phyloP scores from a whole-genome alignment of 371 early-diverging fungal species.

The Blakeslea trispora region DNA sequence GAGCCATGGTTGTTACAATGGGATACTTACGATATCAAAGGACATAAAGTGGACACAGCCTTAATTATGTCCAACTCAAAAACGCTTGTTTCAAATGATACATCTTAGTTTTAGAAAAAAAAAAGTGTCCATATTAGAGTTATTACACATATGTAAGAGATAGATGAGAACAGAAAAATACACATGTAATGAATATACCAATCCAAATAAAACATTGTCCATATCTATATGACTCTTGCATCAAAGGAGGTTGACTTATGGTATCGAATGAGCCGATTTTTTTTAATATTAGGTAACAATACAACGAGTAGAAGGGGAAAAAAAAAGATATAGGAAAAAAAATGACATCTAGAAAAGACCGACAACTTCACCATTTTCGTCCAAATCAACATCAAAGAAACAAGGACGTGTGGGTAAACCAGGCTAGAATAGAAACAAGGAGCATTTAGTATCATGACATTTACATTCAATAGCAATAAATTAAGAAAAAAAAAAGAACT shows the following conservation, averaged over 20 bases:
- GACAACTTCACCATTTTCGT: conserved; percentile 81
- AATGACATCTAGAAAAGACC: conserved; percentile 78
- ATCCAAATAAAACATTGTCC: too few relatives aligned
- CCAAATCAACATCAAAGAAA: conserved; percentile 96
- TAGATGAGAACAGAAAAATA: too few relatives aligned
- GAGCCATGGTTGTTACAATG: conserved; percentile 41
- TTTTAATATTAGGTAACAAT: too few relatives aligned
- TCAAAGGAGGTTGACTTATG: too few relatives aligned
- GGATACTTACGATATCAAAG: conserved; percentile 39
- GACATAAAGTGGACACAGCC: conserved; percentile 31
- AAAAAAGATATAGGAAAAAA: not conserved
- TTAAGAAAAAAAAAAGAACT: not conserved
- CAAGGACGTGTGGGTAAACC: conserved; percentile 97
- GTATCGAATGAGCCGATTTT: too few relatives aligned
- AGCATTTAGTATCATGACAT: not conserved
- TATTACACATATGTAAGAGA: too few relatives aligned
- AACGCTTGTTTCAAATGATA: not conserved
- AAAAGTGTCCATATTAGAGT: too few relatives aligned
- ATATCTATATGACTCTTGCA: too few relatives aligned
- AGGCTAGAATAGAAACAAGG: conserved; percentile 43
- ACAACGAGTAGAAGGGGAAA: not conserved
- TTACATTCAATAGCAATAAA: too few relatives aligned
- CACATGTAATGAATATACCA: too few relatives aligned
- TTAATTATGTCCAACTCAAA: conserved; percentile 14
- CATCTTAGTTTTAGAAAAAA: too few relatives aligned